phyloP scores from a whole-genome alignment of 495 filamentous ascomycete genomes.

The Pyrenula aspistea region DNA sequence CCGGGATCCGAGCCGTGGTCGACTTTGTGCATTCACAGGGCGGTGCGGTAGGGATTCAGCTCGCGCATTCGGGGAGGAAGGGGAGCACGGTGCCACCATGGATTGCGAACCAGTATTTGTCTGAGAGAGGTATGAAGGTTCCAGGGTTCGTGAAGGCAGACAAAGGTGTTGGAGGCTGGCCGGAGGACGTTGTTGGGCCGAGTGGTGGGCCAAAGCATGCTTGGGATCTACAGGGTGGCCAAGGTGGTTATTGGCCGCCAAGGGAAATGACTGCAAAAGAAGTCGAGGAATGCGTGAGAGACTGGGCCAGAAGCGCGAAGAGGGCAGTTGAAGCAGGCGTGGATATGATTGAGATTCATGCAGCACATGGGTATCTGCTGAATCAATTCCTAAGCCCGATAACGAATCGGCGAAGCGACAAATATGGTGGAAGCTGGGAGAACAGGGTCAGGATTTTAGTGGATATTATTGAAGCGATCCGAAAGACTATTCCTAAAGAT shows the following conservation, averaged over 20 bases:
- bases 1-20: constrained; percentile 45
- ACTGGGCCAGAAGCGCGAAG: constrained; percentile 47
- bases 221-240: constrained; percentile 27
- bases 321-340: constrained; percentile 55
- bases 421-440: constrained; percentile 46
- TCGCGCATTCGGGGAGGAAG: constrained; percentile 67
- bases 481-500: constrained; percentile 42
- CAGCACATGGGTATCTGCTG: constrained; percentile 57
- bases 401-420: constrained; percentile 49
- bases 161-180: constrained; percentile 54
- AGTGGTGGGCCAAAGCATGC: constrained; percentile 35
- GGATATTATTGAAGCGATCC: constrained; percentile 39
- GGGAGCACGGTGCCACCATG: constrained; percentile 53
- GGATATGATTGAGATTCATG: constrained; percentile 51
- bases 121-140: constrained; percentile 13
- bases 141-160: constrained; percentile 23
- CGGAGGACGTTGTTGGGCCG: constrained; percentile 50
- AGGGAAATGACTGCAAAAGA: constrained; percentile 34
- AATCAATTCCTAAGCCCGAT: constrained; percentile 50
- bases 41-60: constrained; percentile 58
- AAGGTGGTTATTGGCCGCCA: constrained; percentile 51
- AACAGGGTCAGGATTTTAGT: constrained; percentile 45
- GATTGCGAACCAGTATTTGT: constrained; percentile 19
- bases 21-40: constrained; percentile 50
- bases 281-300: constrained; percentile 48